These are phyloP conservation scores for Phytophthora litchii DNA, from an alignment of 352 stramenopile genomes.

Conservation along the genomic window DNA sequence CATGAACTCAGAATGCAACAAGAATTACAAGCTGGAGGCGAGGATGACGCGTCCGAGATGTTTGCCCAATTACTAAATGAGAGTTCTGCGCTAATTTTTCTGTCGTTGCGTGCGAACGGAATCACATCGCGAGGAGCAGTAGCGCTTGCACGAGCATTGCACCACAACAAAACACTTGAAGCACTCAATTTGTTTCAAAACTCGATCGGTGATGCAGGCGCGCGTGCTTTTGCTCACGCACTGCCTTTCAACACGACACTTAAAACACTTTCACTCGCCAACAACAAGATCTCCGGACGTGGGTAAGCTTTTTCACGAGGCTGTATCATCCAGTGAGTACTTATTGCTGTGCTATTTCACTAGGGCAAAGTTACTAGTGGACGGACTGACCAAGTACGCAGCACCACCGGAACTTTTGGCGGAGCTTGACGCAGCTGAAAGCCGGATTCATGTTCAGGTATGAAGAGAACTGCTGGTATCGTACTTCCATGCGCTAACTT, in stretches of 20 bases:
- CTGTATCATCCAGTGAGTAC: background rate
- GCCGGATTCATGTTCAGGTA: constrained; percentile 71
- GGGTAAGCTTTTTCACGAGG: constrained; percentile 36
- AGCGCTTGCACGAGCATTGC: constrained; percentile 47
- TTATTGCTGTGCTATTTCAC: background rate
- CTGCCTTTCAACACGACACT: constrained; percentile 63
- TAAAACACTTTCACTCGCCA: constrained; percentile 69
- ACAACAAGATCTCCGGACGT: constrained; percentile 55
- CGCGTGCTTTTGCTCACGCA: constrained; percentile 56
- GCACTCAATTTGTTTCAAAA: constrained; percentile 81
- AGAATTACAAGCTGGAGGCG: constrained; percentile 7
- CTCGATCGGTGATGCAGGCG: constrained; percentile 55
- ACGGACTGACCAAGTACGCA: constrained; percentile 57
- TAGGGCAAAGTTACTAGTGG: constrained; percentile 45
- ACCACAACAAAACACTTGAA: constrained; percentile 55
- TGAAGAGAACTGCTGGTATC: background rate
- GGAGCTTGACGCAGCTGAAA: constrained; percentile 65
- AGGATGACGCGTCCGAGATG: constrained; percentile 19
- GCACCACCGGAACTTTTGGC: constrained; percentile 57
- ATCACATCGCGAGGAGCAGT: constrained; percentile 45
- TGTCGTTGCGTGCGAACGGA: constrained; percentile 72
- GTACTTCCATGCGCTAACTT: background rate
- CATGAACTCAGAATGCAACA: constrained; percentile 25
- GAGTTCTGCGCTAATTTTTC: constrained; percentile 46
- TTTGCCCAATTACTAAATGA: constrained; percentile 51